phyloP scores from a whole-genome alignment of 805 yeast species.

The Dipodascus albidus region DNA sequence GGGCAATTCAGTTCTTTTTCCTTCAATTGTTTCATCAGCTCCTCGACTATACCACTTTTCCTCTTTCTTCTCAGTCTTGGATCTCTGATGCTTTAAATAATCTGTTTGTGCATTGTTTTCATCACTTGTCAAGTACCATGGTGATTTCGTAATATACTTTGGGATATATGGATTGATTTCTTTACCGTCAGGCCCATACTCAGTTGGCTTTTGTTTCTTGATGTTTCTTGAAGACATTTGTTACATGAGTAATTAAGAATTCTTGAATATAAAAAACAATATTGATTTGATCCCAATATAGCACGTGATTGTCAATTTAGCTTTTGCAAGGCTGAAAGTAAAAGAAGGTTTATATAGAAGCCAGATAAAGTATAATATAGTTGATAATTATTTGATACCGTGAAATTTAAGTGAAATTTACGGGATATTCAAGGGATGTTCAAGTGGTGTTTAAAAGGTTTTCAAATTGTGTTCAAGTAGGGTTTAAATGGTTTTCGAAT shows the following conservation, averaged over 20 bases:
- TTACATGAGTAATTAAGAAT: too few relatives aligned
- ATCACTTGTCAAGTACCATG: slow-evolving; percentile 22
- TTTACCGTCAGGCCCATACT: slow-evolving; percentile 27
- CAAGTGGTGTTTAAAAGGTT: too few relatives aligned
- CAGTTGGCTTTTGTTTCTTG: slow-evolving; percentile 8
- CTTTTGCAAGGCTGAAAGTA: not conserved
- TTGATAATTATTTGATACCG: too few relatives aligned
- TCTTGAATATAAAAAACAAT: too few relatives aligned
- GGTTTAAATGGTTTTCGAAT: too few relatives aligned
- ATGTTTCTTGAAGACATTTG: slow-evolving; percentile 1
- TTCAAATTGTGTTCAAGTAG: too few relatives aligned
- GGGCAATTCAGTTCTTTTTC: slow-evolving; percentile 14
- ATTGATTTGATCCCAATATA: too few relatives aligned
- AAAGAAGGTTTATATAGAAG: too few relatives aligned
- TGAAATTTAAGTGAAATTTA: too few relatives aligned
- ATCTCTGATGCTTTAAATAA: slow-evolving; percentile 21
- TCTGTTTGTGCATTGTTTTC: slow-evolving; percentile 11
- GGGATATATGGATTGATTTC: slow-evolving; percentile 28
- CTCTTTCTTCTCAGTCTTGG: slow-evolving; percentile 10
- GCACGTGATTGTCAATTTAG: too few relatives aligned
- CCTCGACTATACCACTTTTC: slow-evolving; percentile 24
- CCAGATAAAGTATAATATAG: too few relatives aligned
- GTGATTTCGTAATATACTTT: slow-evolving; percentile 21
- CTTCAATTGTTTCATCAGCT: slow-evolving; percentile 13
- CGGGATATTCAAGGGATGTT: too few relatives aligned